These are phyloP conservation scores for Calocera viscosa DNA, from an alignment of 768 basidiomycete species.

Conservation along the genomic window DNA sequence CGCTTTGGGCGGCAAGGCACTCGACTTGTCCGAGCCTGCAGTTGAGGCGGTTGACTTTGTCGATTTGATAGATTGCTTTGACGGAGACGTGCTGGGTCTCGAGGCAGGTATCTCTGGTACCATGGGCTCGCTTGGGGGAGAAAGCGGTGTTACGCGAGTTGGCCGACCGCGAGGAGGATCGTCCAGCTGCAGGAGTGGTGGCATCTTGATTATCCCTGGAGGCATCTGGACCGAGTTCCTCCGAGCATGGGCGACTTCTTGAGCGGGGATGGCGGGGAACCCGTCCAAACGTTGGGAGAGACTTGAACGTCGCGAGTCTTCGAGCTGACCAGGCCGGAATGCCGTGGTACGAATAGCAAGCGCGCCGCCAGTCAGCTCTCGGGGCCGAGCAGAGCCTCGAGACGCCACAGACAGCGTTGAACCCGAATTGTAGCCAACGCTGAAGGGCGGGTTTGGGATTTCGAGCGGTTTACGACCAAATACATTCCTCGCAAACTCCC, in stretches of 20 bases:
- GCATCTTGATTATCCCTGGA: not conserved
- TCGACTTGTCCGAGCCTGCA: not conserved
- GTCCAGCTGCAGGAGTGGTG: not conserved
- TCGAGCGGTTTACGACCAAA: not conserved
- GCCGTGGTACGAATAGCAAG: not conserved
- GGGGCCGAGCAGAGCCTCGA: not conserved
- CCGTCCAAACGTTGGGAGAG: not conserved
- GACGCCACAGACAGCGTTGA: not conserved
- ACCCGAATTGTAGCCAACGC: not conserved
- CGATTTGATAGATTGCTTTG: constrained; percentile 54
- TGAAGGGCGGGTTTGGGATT: not conserved
- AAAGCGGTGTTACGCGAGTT: not conserved
- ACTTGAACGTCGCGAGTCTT: not conserved
- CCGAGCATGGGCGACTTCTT: not conserved
- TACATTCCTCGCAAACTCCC: not conserved
- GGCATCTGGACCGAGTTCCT: constrained; percentile 1
- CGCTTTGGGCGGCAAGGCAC: not conserved
- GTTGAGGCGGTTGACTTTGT: constrained; percentile 39
- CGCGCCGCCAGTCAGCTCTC: not conserved
- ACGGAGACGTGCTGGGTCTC: constrained; percentile 43
- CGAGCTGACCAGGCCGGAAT: not conserved
- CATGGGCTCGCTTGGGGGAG: not conserved
- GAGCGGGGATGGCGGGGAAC: not conserved
- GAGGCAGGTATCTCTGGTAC: not conserved
- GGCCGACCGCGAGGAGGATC: constrained; percentile 1